Conservation (phyloP, 2,329 filamentous ascomycete genomes). For the Epichloe coenophiala region DNA sequence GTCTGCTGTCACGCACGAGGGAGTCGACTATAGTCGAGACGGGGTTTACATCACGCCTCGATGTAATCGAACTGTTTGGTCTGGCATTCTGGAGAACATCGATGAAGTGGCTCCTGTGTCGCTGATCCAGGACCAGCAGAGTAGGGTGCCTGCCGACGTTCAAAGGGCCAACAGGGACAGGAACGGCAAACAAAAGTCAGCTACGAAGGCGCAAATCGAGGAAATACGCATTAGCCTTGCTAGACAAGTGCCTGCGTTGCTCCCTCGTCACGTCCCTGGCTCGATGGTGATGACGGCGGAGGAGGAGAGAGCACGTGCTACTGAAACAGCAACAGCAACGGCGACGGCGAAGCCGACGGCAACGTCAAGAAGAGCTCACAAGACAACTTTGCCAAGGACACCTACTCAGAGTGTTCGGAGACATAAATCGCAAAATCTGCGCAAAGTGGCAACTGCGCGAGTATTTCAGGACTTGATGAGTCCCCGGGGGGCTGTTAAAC, state of each 20-base stretch:
- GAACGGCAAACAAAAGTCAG: not conserved
- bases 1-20: not conserved
- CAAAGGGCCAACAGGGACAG: not conserved
- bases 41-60: conserved; percentile 2
- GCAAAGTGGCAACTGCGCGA: not conserved
- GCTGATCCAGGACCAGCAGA: not conserved
- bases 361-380: not conserved
- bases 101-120: not conserved
- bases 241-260: conserved; percentile 1
- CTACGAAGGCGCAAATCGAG: not conserved
- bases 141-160: not conserved
- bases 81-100: not conserved
- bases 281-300: not conserved
- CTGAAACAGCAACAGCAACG: not conserved
- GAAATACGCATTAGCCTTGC: not conserved
- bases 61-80: conserved; percentile 1
- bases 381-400: not conserved
- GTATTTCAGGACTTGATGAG: not conserved
- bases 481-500: not conserved
- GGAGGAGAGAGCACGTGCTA: conserved; percentile 1
- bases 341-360: not conserved
- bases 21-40: not conserved
- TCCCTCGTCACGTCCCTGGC: conserved; percentile 2
- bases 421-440: not conserved
- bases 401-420: not conserved